Conservation (phyloP, 2,329 filamentous ascomycete genomes). For the Bretziella fagacearum region DNA sequence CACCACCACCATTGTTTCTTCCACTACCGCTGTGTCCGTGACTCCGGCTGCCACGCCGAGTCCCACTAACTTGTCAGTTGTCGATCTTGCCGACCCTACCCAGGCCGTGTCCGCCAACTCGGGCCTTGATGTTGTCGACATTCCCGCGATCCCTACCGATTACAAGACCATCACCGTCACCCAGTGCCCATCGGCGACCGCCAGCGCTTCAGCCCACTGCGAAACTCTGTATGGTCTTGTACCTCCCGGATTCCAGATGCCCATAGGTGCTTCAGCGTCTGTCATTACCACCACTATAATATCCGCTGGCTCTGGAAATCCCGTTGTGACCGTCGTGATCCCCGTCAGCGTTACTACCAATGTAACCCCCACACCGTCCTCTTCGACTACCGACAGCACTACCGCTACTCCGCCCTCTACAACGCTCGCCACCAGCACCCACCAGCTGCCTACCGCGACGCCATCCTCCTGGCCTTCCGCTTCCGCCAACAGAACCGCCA, state of each 20-base stretch:
- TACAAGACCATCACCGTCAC: constrained; percentile 12
- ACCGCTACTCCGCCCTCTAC: not conserved
- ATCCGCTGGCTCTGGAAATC: constrained; percentile 5
- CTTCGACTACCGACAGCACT: not conserved
- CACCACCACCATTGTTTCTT: not conserved
- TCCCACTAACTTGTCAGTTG: constrained; percentile 10
- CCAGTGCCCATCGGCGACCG: constrained; percentile 8
- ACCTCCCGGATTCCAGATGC: constrained; percentile 6
- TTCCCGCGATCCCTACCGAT: constrained; percentile 3
- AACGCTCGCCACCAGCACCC: not conserved
- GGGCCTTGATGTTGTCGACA: constrained; percentile 7
- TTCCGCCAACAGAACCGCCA: not conserved
- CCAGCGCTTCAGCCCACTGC: not conserved
- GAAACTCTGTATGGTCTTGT: constrained; percentile 9
- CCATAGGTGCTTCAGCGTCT: constrained; percentile 1
- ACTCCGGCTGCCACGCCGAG: not conserved
- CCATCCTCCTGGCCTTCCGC: not conserved
- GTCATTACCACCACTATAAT: constrained; percentile 9
- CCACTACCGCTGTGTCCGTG: constrained; percentile 1
- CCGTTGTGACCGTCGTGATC: constrained; percentile 12
- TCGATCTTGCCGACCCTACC: constrained; percentile 10
- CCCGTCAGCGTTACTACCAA: not conserved
- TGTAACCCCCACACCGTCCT: not conserved
- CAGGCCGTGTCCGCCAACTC: not conserved
- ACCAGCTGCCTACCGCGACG: not conserved